These are phyloP conservation scores for Leccinum rimulosum DNA, from an alignment of 768 basidiomycete species.

Conservation along the genomic window DNA sequence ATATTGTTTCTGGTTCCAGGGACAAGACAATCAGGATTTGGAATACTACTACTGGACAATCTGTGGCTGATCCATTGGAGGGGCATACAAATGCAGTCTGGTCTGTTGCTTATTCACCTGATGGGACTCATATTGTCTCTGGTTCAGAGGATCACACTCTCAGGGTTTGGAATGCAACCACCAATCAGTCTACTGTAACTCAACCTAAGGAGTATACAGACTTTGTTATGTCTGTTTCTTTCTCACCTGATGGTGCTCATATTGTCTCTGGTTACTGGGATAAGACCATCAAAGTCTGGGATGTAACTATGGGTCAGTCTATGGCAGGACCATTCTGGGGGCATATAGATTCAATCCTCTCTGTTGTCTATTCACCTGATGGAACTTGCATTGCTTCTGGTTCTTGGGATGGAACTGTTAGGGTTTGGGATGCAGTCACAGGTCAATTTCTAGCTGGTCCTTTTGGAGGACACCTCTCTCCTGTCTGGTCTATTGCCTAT, in stretches of 20 bases:
- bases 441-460: not conserved
- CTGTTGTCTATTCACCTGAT: not conserved
- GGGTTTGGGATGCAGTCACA: not conserved
- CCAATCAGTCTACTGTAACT: conserved; percentile 9
- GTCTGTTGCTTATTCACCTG: not conserved
- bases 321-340: not conserved
- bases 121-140: not conserved
- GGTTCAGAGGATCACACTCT: not conserved
- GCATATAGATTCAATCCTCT: not conserved
- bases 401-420: not conserved
- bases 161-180: conserved; percentile 17
- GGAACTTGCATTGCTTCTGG: not conserved
- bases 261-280: not conserved
- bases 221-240: not conserved
- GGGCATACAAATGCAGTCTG: not conserved
- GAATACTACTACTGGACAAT: not conserved
- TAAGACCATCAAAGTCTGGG: not conserved
- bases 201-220: not conserved
- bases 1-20: not conserved
- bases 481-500: not conserved
- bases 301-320: not conserved
- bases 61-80: not conserved
- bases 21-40: not conserved
- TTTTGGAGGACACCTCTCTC: not conserved
- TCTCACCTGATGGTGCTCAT: not conserved